Evolutionary conservation across 1,284 basidiomycete genomes (phyloP).

Genomic region (Trametes hirsuta): DNA sequence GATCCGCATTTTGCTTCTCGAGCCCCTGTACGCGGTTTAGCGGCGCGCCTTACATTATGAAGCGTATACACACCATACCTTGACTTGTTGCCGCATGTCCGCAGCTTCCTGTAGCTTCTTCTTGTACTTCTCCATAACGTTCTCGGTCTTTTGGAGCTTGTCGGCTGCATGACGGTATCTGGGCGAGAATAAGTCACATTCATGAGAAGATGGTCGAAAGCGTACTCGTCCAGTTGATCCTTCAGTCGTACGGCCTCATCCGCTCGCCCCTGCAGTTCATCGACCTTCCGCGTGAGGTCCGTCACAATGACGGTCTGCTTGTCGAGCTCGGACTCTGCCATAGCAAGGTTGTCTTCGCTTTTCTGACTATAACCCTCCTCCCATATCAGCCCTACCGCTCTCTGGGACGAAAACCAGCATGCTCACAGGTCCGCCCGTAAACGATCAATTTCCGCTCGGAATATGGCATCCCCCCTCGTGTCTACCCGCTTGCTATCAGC

Average conservation of each 20-base stretch:
- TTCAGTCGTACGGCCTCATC: slow-evolving; percentile 81
- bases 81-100: slow-evolving; percentile 84
- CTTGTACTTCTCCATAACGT: slow-evolving; percentile 98
- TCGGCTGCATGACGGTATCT: slow-evolving; percentile 91
- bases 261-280: slow-evolving; percentile 81
- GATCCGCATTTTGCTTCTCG: slow-evolving; percentile 90
- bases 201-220: slow-evolving; percentile 12
- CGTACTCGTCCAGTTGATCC: slow-evolving; percentile 94
- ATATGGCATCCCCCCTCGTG: slow-evolving; percentile 69
- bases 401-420: not conserved
- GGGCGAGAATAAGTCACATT: not conserved
- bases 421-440: slow-evolving; percentile 81
- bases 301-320: slow-evolving; percentile 70
- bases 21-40: slow-evolving; percentile 56
- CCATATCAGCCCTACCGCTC: slow-evolving; percentile 26
- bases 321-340: slow-evolving; percentile 80
- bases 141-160: slow-evolving; percentile 90
- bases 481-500: slow-evolving; percentile 56
- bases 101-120: slow-evolving; percentile 96
- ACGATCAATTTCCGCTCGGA: slow-evolving; percentile 80
- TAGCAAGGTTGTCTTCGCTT: slow-evolving; percentile 85
- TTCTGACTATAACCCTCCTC: slow-evolving; percentile 68
- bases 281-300: slow-evolving; percentile 78
- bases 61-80: slow-evolving; percentile 47
- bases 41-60: not conserved